A percentile compares a stretch with the other conserved stretches of the same genome.
Conservation (phyloP, 2,329 filamentous ascomycete genomes). For the Alternaria brassicae region DNA sequence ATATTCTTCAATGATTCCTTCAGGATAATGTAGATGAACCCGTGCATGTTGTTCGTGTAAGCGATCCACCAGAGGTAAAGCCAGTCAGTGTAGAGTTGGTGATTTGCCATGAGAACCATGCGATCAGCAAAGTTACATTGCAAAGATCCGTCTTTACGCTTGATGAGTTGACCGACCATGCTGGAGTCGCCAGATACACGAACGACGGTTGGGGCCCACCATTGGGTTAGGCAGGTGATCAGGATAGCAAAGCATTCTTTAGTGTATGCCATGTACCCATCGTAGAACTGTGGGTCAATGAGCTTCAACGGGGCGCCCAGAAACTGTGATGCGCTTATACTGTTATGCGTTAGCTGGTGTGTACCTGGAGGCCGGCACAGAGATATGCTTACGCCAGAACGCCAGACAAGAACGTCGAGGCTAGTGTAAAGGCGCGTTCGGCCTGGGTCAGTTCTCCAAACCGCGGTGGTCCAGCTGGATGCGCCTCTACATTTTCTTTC, state of each 20-base stretch:
- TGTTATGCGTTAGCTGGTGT: constrained; percentile 31
- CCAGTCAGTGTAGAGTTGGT: constrained; percentile 91
- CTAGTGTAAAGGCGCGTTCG: constrained; percentile 58
- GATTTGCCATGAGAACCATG: constrained; percentile 84
- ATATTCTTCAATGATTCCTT: constrained; percentile 87
- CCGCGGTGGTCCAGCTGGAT: constrained; percentile 54
- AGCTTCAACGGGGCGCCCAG: constrained; percentile 78
- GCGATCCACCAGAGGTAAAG: constrained; percentile 92
- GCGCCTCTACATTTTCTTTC: constrained; percentile 51
- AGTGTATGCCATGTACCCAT: constrained; percentile 85
- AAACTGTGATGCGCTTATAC: constrained; percentile 72
- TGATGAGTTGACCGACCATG: constrained; percentile 75
- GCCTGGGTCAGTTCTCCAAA: constrained; percentile 58
- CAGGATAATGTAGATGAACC: constrained; percentile 87
- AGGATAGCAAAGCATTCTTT: constrained; percentile 84
- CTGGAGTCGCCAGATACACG: constrained; percentile 84
- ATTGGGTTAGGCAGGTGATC: constrained; percentile 80
- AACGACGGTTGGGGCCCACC: constrained; percentile 85
- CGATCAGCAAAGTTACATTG: constrained; percentile 82
- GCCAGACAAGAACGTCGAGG: constrained; percentile 59
- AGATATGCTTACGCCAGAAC: constrained; percentile 52
- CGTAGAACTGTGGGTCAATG: constrained; percentile 78
- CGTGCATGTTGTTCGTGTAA: constrained; percentile 85
- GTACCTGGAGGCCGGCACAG: not conserved
- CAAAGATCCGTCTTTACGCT: constrained; percentile 74